Conservation (phyloP, 2,329 filamentous ascomycete species). For the Colletotrichum sp. region DNA sequence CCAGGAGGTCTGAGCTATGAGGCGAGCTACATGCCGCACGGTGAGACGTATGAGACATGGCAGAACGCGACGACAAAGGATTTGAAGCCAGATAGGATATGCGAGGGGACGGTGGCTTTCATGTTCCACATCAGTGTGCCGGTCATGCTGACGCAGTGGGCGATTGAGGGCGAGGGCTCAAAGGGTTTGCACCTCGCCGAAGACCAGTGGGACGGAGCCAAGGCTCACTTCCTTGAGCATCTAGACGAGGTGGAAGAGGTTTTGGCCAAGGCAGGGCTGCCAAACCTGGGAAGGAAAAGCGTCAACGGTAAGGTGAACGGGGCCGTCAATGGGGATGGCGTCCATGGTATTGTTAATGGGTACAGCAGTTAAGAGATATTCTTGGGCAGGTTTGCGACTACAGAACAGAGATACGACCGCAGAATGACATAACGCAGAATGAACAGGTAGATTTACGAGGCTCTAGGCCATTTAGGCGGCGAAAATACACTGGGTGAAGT, state of each 20-base stretch:
- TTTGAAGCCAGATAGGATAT: conserved; percentile 43
- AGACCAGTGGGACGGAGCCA: conserved; percentile 27
- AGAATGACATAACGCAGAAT: not conserved
- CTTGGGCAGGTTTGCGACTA: not conserved
- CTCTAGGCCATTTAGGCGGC: not conserved
- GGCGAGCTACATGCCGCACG: conserved; percentile 39
- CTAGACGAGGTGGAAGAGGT: conserved; percentile 28
- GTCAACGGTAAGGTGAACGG: not conserved
- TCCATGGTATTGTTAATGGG: not conserved
- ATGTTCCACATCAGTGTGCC: conserved; percentile 44
- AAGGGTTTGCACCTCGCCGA: conserved; percentile 20
- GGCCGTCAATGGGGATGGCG: not conserved
- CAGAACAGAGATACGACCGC: not conserved
- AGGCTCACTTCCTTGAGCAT: conserved; percentile 31
- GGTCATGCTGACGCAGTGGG: conserved; percentile 29
- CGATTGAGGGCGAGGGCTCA: conserved; percentile 25
- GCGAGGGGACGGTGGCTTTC: conserved; percentile 51
- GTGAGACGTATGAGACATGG: conserved; percentile 37
- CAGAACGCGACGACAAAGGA: conserved; percentile 26
- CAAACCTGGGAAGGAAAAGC: not conserved
- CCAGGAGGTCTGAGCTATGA: conserved; percentile 37
- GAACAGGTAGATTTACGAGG: not conserved
- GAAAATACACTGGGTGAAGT: not conserved
- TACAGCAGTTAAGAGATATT: not conserved
- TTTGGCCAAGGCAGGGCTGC: conserved; percentile 17